A percentile compares a stretch with the other conserved stretches of the same genome.
phyloP scores from a whole-genome alignment of 192 early-diverging fungal genomes.

The Umbelopsis sp. region DNA sequence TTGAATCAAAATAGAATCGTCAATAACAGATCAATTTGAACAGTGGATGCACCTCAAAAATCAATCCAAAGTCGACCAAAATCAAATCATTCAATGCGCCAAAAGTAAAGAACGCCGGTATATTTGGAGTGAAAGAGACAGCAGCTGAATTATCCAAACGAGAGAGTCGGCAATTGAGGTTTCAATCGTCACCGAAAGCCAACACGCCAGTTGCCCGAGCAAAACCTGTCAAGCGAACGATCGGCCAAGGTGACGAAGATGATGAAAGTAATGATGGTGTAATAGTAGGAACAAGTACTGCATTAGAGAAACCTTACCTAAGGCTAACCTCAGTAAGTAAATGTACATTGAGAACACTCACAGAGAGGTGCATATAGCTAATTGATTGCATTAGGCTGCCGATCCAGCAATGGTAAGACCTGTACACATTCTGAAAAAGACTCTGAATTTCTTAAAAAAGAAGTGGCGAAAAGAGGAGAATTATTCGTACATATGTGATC shows the following conservation, averaged over 20 bases:
- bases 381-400: slow-evolving; percentile 60
- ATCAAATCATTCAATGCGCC: not conserved
- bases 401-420: slow-evolving; percentile 94
- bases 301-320: slow-evolving; percentile 89
- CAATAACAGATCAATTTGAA: not conserved
- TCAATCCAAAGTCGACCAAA: not conserved
- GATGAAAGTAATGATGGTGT: slow-evolving; percentile 82
- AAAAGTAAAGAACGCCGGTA: slow-evolving; percentile 1
- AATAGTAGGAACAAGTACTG: slow-evolving; percentile 84
- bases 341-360: not conserved
- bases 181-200: slow-evolving; percentile 7
- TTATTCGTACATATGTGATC: slow-evolving; percentile 96
- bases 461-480: slow-evolving; percentile 87
- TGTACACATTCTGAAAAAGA: slow-evolving; percentile 70
- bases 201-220: slow-evolving; percentile 23
- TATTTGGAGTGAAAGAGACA: slow-evolving; percentile 30
- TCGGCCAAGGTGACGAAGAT: slow-evolving; percentile 34
- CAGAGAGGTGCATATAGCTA: not conserved
- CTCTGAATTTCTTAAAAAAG: slow-evolving; percentile 76
- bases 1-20: no score
- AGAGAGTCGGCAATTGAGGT: slow-evolving; percentile 20
- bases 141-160: slow-evolving; percentile 40
- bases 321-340: slow-evolving; percentile 80
- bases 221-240: not conserved
- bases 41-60: slow-evolving; percentile 20